Conservation (phyloP, 768 basidiomycete species). For the Podaxis sp. region DNA sequence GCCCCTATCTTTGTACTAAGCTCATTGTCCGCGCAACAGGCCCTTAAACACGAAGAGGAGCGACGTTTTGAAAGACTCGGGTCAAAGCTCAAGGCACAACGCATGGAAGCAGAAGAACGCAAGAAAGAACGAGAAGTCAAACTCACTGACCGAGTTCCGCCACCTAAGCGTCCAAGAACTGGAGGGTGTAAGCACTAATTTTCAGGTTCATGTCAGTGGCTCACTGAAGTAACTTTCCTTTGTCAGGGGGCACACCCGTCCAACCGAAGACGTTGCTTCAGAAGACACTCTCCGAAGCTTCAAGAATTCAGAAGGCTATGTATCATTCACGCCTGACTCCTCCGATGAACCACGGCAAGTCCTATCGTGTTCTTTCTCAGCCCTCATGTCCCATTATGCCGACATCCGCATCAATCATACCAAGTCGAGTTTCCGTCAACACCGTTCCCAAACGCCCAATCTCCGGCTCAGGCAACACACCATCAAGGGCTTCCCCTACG, state of each 20-base stretch:
- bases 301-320: conserved; percentile 59
- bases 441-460: conserved; percentile 37
- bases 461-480: conserved; percentile 13
- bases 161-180: conserved; percentile 53
- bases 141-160: conserved; percentile 64
- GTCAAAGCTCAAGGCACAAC: conserved; percentile 57
- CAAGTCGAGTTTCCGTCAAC: conserved; percentile 48
- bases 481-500: conserved; percentile 13
- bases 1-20: conserved; percentile 12
- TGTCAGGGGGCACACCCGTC: conserved; percentile 30
- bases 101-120: conserved; percentile 66
- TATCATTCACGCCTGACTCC: conserved; percentile 49
- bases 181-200: conserved; percentile 42
- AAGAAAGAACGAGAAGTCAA: conserved; percentile 78
- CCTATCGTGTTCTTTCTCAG: conserved; percentile 36
- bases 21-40: conserved; percentile 26
- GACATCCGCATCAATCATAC: conserved; percentile 26
- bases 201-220: conserved; percentile 14
- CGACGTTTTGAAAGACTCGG: conserved; percentile 60
- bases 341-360: conserved; percentile 47
- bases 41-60: conserved; percentile 54
- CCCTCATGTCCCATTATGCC: conserved; percentile 29
- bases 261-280: conserved; percentile 71
- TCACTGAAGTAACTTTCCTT: conserved; percentile 13
- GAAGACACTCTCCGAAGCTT: conserved; percentile 69